Evolutionary conservation across 805 yeast species (phyloP), one percentile per base, ranked within the genome.

Genomic region (Blastobotrys terrestris): DNA sequence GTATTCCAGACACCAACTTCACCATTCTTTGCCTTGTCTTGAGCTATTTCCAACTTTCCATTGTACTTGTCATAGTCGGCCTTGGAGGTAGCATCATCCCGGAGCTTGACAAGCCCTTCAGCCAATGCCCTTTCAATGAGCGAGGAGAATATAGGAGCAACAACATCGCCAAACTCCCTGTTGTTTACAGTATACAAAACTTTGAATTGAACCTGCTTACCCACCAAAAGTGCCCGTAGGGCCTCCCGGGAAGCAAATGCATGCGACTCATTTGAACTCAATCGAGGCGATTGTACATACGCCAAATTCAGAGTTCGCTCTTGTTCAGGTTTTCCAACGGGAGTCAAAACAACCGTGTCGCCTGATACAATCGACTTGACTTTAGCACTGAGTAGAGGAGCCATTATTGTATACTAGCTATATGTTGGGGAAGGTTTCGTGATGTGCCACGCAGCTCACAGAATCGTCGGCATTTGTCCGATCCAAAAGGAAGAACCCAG

Each of bases 281-380:
- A 58, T 49, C 81, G 70, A 39, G 85, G 85, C 15, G 85, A 80
- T 54, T 81, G 74, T 41, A 86, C 77, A 59, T 78, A 77, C 5
- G 87, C 85, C 60, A 86, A 77, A 3, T 89, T 77, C 50, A 87
- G 72, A 31, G 76, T 64, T 59, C 87, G 73, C 63, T 86, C 94
- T 15, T 77, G 59, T 44, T 77, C 75, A 26, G 70, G 57, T 35
- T 58, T 55, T 15, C 59, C 62, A 13, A 64, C 53, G n/a, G 60
- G 62, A 20, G 66, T 57, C 57, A 85, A 74, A 42, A 85, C 77
- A 40, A 86, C 59, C 11, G 90, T 81, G 68, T 85, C 92, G 3
- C 86, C 88, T 48, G 87, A 83, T 39, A 83, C 64, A 15, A 85
- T 88, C 45, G 80, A 74, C 63, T 84, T 85, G 47, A 85, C 91